phyloP scores from a whole-genome alignment of 2,329 filamentous ascomycete genomes.

The Juglanconis sp. region DNA sequence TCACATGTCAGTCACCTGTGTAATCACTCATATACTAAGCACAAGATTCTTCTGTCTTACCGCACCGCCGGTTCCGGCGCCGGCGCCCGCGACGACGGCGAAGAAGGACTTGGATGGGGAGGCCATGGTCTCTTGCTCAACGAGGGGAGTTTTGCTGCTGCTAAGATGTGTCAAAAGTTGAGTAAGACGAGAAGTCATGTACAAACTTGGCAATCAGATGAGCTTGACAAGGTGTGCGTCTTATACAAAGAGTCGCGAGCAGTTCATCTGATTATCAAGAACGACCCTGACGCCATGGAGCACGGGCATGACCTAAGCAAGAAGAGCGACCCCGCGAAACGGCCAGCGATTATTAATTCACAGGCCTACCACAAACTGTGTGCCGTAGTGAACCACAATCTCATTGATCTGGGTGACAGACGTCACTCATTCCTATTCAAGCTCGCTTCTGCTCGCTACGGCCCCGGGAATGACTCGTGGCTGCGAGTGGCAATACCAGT shows the following conservation, averaged over 20 bases:
- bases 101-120: constrained; percentile 44
- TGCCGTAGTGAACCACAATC: too few relatives aligned
- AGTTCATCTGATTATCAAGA: neutral
- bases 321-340: too few relatives aligned
- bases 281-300: neutral
- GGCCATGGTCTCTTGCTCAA: constrained; percentile 1
- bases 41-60: neutral
- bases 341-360: too few relatives aligned
- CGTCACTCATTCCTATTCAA: too few relatives aligned
- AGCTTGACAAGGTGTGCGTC: neutral
- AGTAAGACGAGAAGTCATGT: neutral
- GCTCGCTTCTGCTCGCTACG: too few relatives aligned
- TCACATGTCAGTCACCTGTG: neutral
- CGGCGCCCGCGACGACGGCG: constrained; percentile 68
- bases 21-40: too few relatives aligned
- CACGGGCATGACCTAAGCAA: neutral
- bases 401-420: too few relatives aligned
- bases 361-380: too few relatives aligned
- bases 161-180: neutral
- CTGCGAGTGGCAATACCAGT: too few relatives aligned
- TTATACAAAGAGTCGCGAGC: neutral
- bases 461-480: too few relatives aligned
- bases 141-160: too few relatives aligned
- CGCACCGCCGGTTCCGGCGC: constrained; percentile 56
- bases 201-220: too few relatives aligned